Conservation (phyloP, 1,284 basidiomycete genomes). For the Naganishia liquefaciens region DNA sequence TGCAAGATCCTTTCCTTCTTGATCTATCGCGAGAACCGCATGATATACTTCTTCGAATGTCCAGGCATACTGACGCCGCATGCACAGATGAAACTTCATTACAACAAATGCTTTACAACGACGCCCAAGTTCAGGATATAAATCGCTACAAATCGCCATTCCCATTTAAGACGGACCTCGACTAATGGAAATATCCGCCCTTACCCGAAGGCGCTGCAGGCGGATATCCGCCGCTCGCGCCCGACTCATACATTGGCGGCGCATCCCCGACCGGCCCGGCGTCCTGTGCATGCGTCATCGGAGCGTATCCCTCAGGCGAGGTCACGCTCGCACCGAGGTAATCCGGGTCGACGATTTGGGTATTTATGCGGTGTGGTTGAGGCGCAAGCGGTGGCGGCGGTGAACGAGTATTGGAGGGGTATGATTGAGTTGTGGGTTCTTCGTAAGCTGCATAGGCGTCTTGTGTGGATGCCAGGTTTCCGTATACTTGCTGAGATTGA, state of each 20-base stretch:
- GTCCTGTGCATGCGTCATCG: slow-evolving; percentile 6
- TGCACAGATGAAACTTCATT: neutral
- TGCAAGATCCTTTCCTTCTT: too few relatives aligned
- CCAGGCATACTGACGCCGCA: neutral
- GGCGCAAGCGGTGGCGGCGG: slow-evolving; percentile 13
- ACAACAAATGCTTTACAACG: slow-evolving; percentile 10
- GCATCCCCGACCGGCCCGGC: slow-evolving; percentile 12
- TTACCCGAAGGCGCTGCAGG: neutral
- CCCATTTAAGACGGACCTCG: neutral
- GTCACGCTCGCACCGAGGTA: neutral
- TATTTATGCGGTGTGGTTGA: slow-evolving; percentile 10
- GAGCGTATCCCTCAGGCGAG: slow-evolving; percentile 5
- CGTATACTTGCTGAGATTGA: neutral
- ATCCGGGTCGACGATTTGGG: neutral
- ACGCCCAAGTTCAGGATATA: neutral
- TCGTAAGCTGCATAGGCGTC: slow-evolving; percentile 25
- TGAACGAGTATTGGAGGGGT: neutral
- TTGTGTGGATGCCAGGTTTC: neutral
- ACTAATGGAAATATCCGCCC: slow-evolving; percentile 24
- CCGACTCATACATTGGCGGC: slow-evolving; percentile 20
- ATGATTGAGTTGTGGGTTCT: neutral
- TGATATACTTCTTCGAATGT: too few relatives aligned
- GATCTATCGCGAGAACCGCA: too few relatives aligned
- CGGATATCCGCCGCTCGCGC: slow-evolving; percentile 4
- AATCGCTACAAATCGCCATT: neutral